Conservation (phyloP, 73 alveolate genomes). For the Symbiodinium natans region DNA sequence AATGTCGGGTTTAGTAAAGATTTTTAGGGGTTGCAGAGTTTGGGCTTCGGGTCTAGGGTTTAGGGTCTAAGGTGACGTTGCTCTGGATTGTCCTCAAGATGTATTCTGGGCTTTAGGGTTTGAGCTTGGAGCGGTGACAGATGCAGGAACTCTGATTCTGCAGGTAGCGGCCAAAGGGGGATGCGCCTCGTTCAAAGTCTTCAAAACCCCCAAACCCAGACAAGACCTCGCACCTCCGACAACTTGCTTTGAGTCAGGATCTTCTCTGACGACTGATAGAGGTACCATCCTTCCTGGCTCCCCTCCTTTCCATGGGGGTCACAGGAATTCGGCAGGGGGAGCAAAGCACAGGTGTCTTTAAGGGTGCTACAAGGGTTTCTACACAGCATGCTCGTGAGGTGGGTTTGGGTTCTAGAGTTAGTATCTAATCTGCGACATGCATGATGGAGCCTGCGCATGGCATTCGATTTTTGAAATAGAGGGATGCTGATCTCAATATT, state of each 20-base stretch:
- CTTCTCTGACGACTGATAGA: too few species aligned
- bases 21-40: neutral
- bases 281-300: neutral
- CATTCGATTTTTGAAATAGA: neutral
- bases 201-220: neutral
- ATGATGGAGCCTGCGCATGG: neutral
- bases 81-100: neutral
- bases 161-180: neutral
- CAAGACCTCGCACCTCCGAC: neutral
- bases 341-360: neutral
- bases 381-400: neutral
- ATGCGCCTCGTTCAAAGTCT: neutral
- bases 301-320: neutral
- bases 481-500: neutral
- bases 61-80: neutral
- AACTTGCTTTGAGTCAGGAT: too few species aligned
- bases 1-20: neutral
- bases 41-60: neutral
- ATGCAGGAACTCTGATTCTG: neutral
- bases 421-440: too few species aligned
- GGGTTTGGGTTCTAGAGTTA: neutral
- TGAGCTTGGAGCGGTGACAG: neutral
- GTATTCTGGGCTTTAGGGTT: neutral
- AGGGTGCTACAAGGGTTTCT: neutral
- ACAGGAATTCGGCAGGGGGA: neutral